Percentiles rank a stretch among this genome's conserved stretches.
These are phyloP conservation scores for Pseudotsuga menziesii DNA, from an alignment of 75 land plant genomes.

Conservation along the genomic window DNA sequence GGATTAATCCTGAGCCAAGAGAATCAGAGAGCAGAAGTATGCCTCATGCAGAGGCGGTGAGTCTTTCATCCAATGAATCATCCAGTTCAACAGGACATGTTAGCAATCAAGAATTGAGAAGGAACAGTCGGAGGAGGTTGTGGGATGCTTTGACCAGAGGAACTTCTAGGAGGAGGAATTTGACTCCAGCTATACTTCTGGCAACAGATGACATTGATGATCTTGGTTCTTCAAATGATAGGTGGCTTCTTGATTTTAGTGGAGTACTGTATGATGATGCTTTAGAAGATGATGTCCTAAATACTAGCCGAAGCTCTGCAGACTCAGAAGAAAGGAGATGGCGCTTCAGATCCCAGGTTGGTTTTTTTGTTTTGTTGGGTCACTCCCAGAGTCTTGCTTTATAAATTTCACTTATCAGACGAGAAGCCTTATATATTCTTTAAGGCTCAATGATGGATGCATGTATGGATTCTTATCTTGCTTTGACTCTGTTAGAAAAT, in stretches of 20 bases:
- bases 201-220: conserved; percentile 44
- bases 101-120: conserved; percentile 44
- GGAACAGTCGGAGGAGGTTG: conserved; percentile 68
- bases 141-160: conserved; percentile 86
- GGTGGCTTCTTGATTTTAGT: conserved; percentile 51
- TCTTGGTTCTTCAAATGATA: conserved; percentile 32
- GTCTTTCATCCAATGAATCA: background rate
- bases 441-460: conserved; percentile 5
- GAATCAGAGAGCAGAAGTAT: conserved; percentile 1
- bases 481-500: background rate
- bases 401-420: background rate
- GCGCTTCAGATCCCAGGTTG: conserved; percentile 76
- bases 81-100: conserved; percentile 16
- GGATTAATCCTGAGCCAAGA: conserved; percentile 1
- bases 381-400: background rate
- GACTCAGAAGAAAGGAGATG: conserved; percentile 39
- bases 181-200: conserved; percentile 32
- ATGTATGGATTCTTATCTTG: conserved; percentile 1
- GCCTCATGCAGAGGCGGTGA: background rate
- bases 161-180: conserved; percentile 42
- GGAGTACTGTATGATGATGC: conserved; percentile 33
- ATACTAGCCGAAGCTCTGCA: conserved; percentile 32
- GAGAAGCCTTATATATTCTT: background rate
- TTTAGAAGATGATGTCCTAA: conserved; percentile 34
- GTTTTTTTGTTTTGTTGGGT: conserved; percentile 7